Conservation (phyloP, 305 asterid genomes). For the Solanum hybrid region DNA sequence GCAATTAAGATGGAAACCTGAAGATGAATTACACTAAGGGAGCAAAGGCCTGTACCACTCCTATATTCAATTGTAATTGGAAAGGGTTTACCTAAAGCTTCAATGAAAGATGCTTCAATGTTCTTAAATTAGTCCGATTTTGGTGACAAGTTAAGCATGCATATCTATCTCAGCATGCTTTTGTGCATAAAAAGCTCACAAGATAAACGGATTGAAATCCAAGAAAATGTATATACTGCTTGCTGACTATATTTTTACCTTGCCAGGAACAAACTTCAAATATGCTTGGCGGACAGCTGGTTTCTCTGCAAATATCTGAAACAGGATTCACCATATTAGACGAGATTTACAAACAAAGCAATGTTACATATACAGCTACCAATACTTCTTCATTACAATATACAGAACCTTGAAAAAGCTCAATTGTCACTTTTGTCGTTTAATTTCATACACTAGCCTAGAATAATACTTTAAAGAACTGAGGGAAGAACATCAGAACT, state of each 20-base stretch:
- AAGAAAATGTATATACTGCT: neutral
- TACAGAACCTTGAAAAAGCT: neutral
- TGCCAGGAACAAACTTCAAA: constrained; percentile 57
- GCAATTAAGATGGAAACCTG: neutral
- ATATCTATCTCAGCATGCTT: neutral
- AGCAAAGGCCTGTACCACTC: neutral
- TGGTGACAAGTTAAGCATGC: neutral
- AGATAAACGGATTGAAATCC: constrained; percentile 6
- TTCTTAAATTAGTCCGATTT: neutral
- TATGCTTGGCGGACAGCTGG: constrained; percentile 98
- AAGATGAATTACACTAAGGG: neutral
- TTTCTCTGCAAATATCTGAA: constrained; percentile 96
- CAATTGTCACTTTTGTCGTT: neutral
- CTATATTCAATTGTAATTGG: neutral
- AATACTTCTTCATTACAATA: neutral
- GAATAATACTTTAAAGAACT: neutral
- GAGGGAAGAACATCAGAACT: neutral
- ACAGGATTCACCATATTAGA: neutral
- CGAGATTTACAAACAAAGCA: neutral
- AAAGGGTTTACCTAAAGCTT: neutral
- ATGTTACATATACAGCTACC: neutral
- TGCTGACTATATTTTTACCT: constrained; percentile 27
- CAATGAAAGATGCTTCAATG: neutral
- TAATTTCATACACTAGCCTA: neutral
- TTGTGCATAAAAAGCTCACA: neutral